A percentile compares a stretch with the other conserved stretches of the same genome.
These are phyloP conservation scores for Fusarium staphyleae DNA, from an alignment of 2,329 filamentous ascomycete genomes.

Conservation along the genomic window DNA sequence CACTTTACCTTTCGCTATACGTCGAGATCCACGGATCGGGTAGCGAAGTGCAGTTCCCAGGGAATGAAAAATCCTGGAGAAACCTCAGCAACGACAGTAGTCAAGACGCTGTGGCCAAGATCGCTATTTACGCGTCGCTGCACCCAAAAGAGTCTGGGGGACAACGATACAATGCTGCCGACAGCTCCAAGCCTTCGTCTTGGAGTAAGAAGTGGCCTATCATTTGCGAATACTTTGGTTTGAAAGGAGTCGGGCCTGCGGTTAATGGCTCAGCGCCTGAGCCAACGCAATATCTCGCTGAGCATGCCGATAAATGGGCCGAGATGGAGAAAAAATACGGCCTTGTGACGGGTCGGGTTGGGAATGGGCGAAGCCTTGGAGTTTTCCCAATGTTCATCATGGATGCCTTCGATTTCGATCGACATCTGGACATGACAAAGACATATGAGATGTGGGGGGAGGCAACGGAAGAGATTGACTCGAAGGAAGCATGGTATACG, in stretches of 20 bases:
- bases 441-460: conserved; percentile 43
- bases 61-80: conserved; percentile 44
- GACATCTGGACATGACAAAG: conserved; percentile 46
- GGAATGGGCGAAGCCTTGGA: conserved; percentile 42
- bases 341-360: conserved; percentile 43
- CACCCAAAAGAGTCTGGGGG: conserved; percentile 49
- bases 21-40: conserved; percentile 47
- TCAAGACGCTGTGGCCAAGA: conserved; percentile 50
- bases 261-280: conserved; percentile 42
- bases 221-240: conserved; percentile 54
- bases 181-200: conserved; percentile 45
- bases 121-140: conserved; percentile 51
- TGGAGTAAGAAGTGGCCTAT: conserved; percentile 56
- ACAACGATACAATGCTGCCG: conserved; percentile 52
- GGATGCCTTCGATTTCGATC: conserved; percentile 47
- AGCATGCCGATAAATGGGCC: conserved; percentile 45
- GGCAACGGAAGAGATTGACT: conserved; percentile 41
- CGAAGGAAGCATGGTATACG: conserved; percentile 42
- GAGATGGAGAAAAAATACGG: conserved; percentile 45
- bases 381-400: conserved; percentile 46
- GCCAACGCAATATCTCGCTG: conserved; percentile 42
- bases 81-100: conserved; percentile 47
- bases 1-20: conserved; percentile 49
- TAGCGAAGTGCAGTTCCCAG: conserved; percentile 47
- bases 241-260: conserved; percentile 49